phyloP scores from a whole-genome alignment of 805 yeast genomes.

The Suhomyces prunicola region DNA sequence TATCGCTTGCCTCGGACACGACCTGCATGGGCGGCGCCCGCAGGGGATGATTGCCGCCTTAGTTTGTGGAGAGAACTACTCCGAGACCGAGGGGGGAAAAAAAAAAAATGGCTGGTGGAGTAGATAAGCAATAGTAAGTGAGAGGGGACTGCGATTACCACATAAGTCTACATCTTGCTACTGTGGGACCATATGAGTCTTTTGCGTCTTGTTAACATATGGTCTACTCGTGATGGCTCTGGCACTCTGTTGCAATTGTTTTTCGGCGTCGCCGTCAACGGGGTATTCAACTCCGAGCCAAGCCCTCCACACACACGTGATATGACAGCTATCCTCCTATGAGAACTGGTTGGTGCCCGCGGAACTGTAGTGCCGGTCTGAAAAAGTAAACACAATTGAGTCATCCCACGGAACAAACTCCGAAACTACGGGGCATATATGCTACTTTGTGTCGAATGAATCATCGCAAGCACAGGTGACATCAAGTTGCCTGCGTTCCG shows the following conservation, averaged over 20 bases:
- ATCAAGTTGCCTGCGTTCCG: neutral
- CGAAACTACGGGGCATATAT: neutral
- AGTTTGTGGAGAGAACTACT: neutral
- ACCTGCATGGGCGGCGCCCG: neutral
- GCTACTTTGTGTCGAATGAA: neutral
- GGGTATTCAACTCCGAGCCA: neutral
- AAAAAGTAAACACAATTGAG: neutral
- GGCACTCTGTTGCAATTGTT: too few relatives aligned
- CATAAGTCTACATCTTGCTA: too few relatives aligned
- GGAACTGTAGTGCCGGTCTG: neutral
- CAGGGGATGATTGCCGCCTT: neutral
- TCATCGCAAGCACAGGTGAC: neutral
- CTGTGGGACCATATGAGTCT: too few relatives aligned
- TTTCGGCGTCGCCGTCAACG: neutral
- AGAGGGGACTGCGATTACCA: too few relatives aligned
- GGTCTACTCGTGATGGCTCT: too few relatives aligned
- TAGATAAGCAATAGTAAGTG: too few relatives aligned
- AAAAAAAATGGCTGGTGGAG: too few relatives aligned
- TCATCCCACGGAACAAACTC: slow-evolving; percentile 1
- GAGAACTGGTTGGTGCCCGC: neutral
- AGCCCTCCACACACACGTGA: neutral
- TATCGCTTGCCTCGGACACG: neutral
- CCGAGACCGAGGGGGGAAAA: slow-evolving; percentile 4
- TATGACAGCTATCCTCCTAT: neutral
- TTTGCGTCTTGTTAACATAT: too few relatives aligned